Percentiles rank a stretch among this genome's conserved stretches.
phyloP scores from a whole-genome alignment of 2,329 filamentous ascomycete species.

The Fusarium sp. region DNA sequence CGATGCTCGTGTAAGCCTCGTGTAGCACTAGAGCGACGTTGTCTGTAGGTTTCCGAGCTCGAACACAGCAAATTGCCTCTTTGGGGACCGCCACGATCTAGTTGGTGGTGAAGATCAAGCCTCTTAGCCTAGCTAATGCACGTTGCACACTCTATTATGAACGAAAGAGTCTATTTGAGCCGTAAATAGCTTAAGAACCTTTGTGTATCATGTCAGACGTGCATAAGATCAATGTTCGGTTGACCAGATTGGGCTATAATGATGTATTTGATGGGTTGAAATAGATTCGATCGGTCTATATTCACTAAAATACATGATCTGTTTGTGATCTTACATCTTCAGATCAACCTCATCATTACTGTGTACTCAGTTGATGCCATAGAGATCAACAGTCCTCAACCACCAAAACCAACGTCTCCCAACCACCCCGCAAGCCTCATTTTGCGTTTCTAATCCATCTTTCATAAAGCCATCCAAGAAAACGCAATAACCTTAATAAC shows the following conservation, averaged over 20 bases:
- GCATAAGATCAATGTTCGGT: slow-evolving; percentile 19
- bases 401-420: slow-evolving; percentile 5
- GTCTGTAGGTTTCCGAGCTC: slow-evolving; percentile 8
- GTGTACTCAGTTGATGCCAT: neutral
- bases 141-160: slow-evolving; percentile 1
- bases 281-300: neutral
- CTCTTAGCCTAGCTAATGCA: slow-evolving; percentile 26
- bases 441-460: slow-evolving; percentile 5
- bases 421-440: slow-evolving; percentile 18
- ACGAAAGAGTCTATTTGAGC: neutral
- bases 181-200: slow-evolving; percentile 27
- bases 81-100: slow-evolving; percentile 20
- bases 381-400: slow-evolving; percentile 1
- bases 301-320: slow-evolving; percentile 1
- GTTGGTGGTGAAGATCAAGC: neutral
- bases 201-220: slow-evolving; percentile 30
- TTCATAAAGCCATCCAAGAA: neutral
- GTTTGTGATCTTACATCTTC: neutral
- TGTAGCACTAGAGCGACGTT: slow-evolving; percentile 7
- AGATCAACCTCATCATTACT: neutral
- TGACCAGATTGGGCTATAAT: slow-evolving; percentile 9
- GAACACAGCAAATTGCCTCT: slow-evolving; percentile 14
- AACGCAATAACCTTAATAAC: neutral
- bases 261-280: slow-evolving; percentile 29
- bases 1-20: slow-evolving; percentile 18